Conservation (phyloP, 257 asterid species). For the Plantago ovata region DNA sequence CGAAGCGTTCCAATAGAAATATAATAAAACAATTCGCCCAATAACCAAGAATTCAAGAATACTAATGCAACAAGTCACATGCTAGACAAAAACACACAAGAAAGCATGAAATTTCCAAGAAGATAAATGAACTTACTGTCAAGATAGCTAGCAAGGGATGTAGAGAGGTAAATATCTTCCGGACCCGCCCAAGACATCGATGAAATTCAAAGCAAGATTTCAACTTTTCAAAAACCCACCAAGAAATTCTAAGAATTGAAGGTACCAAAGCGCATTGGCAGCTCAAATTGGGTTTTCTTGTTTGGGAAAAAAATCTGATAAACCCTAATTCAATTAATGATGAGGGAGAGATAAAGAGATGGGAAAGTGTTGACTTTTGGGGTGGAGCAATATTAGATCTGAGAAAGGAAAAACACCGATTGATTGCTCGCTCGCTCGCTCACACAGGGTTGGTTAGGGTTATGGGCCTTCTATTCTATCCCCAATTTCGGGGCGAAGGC, state of each 20-base stretch:
- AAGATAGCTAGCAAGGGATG: slow-evolving; percentile 98
- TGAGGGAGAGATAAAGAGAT: too few relatives aligned
- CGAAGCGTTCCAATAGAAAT: too few relatives aligned
- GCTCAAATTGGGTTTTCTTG: slow-evolving; percentile 11
- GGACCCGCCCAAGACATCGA: slow-evolving; percentile 98
- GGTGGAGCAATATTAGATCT: too few relatives aligned
- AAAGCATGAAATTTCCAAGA: background rate
- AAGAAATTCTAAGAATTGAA: slow-evolving; percentile 26
- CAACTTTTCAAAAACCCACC: slow-evolving; percentile 46
- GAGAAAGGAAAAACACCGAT: too few relatives aligned
- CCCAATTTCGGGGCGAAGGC: too few relatives aligned
- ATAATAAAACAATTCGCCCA: too few relatives aligned
- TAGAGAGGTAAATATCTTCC: slow-evolving; percentile 86
- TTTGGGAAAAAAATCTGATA: background rate
- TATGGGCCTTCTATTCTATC: too few relatives aligned
- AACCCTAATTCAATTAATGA: too few relatives aligned
- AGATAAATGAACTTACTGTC: slow-evolving; percentile 56
- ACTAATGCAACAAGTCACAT: background rate
- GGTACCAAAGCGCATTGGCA: slow-evolving; percentile 50
- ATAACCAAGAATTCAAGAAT: too few relatives aligned
- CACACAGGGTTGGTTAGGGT: too few relatives aligned
- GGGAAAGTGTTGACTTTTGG: too few relatives aligned
- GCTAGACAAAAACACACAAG: background rate
- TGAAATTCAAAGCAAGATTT: slow-evolving; percentile 26
- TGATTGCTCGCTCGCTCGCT: too few relatives aligned